Conservation (phyloP, 495 filamentous ascomycete genomes). For the Neurospora hispaniola region DNA sequence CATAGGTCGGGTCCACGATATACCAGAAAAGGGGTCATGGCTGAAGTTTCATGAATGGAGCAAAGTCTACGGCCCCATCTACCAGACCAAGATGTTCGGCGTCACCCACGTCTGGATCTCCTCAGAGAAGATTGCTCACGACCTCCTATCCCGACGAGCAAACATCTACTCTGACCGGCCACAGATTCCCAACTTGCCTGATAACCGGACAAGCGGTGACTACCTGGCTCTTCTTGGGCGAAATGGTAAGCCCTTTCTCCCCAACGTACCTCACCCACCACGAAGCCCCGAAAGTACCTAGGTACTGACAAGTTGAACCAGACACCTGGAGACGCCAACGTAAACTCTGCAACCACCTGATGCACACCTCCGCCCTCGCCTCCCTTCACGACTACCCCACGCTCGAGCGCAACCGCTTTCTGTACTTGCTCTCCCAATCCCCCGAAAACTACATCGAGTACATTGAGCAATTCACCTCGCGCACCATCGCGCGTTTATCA, state of each 20-base stretch:
- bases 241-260: constrained; percentile 27
- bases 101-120: constrained; percentile 50
- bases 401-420: constrained; percentile 43
- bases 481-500: constrained; percentile 45
- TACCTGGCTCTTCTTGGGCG: constrained; percentile 45
- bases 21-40: constrained; percentile 41
- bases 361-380: constrained; percentile 34
- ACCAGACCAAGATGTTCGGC: constrained; percentile 47
- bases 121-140: constrained; percentile 43
- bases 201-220: constrained; percentile 45
- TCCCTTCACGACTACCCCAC: constrained; percentile 41
- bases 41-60: constrained; percentile 53
- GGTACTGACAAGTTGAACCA: constrained; percentile 3
- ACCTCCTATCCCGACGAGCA: constrained; percentile 48
- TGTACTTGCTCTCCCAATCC: constrained; percentile 32
- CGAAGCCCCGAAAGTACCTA: too few species aligned
- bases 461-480: constrained; percentile 49
- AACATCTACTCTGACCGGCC: constrained; percentile 55
- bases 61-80: constrained; percentile 52
- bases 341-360: constrained; percentile 47
- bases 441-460: constrained; percentile 40
- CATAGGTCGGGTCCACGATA: constrained; percentile 48
- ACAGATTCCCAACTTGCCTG: constrained; percentile 38
- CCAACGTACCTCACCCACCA: too few species aligned
- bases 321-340: constrained; percentile 49